These are phyloP conservation scores for Hirsutella minnesotensis DNA, from an alignment of 2,329 filamentous ascomycete genomes.

Conservation along the genomic window DNA sequence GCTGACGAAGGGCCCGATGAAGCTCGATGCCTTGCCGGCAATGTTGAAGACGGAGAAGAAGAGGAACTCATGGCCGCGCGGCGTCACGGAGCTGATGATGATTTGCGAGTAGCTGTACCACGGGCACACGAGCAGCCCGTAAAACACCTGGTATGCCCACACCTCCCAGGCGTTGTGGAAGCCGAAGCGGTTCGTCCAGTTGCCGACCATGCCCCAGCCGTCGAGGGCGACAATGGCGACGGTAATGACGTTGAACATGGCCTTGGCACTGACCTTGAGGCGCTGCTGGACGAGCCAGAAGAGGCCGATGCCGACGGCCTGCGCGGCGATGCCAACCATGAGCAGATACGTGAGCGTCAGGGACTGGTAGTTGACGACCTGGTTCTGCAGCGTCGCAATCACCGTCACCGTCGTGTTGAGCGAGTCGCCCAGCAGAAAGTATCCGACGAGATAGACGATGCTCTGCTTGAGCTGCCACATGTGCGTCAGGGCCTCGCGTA, in stretches of 20 bases:
- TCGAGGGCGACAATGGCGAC: conserved; percentile 49
- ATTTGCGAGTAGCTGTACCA: conserved; percentile 63
- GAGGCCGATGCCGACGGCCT: conserved; percentile 47
- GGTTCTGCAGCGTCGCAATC: conserved; percentile 53
- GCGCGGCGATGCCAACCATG: conserved; percentile 52
- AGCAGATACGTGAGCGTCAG: conserved; percentile 53
- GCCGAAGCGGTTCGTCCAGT: conserved; percentile 30
- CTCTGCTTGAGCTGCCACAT: conserved; percentile 56
- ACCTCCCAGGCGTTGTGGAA: conserved; percentile 34
- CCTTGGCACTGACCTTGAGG: conserved; percentile 49
- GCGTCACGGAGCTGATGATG: conserved; percentile 59
- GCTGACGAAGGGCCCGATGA: conserved; percentile 58
- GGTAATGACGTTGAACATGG: conserved; percentile 56
- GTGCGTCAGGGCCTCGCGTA: conserved; percentile 43
- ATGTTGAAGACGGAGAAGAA: conserved; percentile 61
- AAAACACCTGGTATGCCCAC: conserved; percentile 39
- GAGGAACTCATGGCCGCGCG: conserved; percentile 55
- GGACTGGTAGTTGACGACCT: conserved; percentile 52
- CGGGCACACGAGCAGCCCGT: conserved; percentile 54
- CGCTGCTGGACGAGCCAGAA: conserved; percentile 52
- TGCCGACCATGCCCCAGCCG: conserved; percentile 33
- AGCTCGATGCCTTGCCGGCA: conserved; percentile 55
- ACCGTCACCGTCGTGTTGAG: conserved; percentile 61
- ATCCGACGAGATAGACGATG: conserved; percentile 52
- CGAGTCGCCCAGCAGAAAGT: conserved; percentile 58